Base-by-base conservation (phyloP, 345 rosid genomes). In the Carallia pectinifolia region DNA sequence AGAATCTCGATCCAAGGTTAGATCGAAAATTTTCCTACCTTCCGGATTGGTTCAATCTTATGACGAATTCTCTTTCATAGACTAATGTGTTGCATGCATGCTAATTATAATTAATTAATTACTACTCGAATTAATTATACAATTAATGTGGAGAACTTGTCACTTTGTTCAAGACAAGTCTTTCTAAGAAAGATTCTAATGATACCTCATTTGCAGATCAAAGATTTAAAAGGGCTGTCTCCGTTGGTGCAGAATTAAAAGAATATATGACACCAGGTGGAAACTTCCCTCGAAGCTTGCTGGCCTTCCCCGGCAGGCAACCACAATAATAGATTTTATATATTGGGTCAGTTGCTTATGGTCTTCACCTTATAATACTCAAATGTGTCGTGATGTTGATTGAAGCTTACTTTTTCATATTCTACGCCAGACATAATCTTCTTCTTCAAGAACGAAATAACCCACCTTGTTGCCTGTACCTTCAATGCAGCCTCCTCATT, bases 301-400 rank as follows among this genome's bases (percentile, higher is more conserved):
- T 66, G 44, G 68, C 63, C 71, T 47, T 29, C 36, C 60, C 76
- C 23, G 58, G 44, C 6, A 66, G 47, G 62, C 33, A 29, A 15
- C 69, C 52, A 65, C 39, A 61, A 61, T 70, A 77, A 66, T 40
- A 61, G 29, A 67, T 69, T 44, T 13, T 1, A 44, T 44, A 58
- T 74, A 68, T 61, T 34, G 1, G 33, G 23, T 23, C 23, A 17
- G 48, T 65, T 71, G 53, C 30, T 64, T 34, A 36, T 60, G 66
- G 69, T 71, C 71, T 64, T 60, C 65, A 6, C 36, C 64, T 71
- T 74, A 65, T 17, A 65, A 27, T 75, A 74, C 66, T 68, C 64
- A 71, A 74, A 65, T 53, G 52, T 18, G 50, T 44, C n/a, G 5
- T 53, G 7, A 36, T 27, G 18, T n/a, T 0, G 39, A 38, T 58